Percentiles rank a stretch among this genome's conserved stretches.
Evolutionary conservation across 768 basidiomycete genomes (phyloP).

Genomic region (Lactifluus echinatus): DNA sequence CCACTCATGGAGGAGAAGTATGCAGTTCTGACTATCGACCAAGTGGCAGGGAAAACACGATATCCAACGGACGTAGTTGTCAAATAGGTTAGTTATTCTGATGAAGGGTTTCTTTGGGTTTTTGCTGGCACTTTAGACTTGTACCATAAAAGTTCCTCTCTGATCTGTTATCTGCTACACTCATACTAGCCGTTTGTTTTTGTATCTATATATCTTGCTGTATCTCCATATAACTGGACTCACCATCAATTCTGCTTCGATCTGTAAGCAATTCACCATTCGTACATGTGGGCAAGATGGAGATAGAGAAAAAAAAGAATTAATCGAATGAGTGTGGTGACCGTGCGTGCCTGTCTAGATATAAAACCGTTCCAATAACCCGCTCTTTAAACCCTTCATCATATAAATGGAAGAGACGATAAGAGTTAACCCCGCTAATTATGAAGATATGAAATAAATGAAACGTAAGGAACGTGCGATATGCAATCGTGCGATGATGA

Average conservation of each 20-base stretch:
- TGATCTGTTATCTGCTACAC: too few relatives aligned
- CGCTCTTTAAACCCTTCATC: too few relatives aligned
- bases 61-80: too few relatives aligned
- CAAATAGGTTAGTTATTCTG: too few relatives aligned
- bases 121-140: too few relatives aligned
- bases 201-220: background rate
- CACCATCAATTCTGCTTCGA: background rate
- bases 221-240: background rate
- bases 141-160: too few relatives aligned
- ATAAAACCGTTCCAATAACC: background rate
- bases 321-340: background rate
- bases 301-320: background rate
- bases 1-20: too few relatives aligned
- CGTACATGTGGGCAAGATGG: background rate
- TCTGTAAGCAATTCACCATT: background rate
- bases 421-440: background rate
- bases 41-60: too few relatives aligned
- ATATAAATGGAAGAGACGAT: background rate
- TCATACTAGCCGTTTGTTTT: too few relatives aligned
- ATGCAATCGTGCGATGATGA: background rate
- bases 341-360: background rate
- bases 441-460: background rate
- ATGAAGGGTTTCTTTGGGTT: too few relatives aligned
- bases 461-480: slow-evolving; percentile 3
- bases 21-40: too few relatives aligned